Conservation (phyloP, 345 rosid genomes). For the Anastatica hierochuntica region DNA sequence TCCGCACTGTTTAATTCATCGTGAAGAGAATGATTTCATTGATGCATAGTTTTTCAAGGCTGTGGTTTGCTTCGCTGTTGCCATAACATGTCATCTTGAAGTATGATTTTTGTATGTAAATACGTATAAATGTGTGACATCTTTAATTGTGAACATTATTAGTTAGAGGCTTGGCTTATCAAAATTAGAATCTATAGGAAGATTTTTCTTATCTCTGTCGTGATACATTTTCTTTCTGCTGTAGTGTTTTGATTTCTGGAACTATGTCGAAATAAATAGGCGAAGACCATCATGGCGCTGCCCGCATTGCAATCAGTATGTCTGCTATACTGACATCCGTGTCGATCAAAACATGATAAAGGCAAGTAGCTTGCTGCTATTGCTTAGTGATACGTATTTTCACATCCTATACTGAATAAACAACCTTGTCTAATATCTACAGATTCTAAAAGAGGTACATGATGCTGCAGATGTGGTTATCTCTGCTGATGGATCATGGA, state of each 20-base stretch:
- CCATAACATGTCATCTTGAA: too few relatives aligned
- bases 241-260: slow-evolving; percentile 84
- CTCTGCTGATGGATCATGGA: slow-evolving; percentile 87
- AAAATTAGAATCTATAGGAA: too few relatives aligned
- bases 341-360: slow-evolving; percentile 69
- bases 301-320: slow-evolving; percentile 71
- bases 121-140: too few relatives aligned
- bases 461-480: slow-evolving; percentile 50
- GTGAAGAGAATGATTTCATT: too few relatives aligned
- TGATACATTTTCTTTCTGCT: slow-evolving; percentile 6
- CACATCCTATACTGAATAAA: background rate
- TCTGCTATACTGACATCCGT: slow-evolving; percentile 65
- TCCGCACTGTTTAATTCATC: background rate
- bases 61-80: too few relatives aligned
- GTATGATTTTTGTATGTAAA: too few relatives aligned
- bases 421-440: slow-evolving; percentile 2
- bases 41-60: too few relatives aligned
- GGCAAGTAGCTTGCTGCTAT: slow-evolving; percentile 37
- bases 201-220: background rate
- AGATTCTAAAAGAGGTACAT: too few relatives aligned
- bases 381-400: background rate
- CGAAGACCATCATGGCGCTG: slow-evolving; percentile 95
- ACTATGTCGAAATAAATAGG: slow-evolving; percentile 54
- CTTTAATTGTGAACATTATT: too few relatives aligned
- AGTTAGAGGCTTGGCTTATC: too few relatives aligned